phyloP scores from a whole-genome alignment of 345 rosid genomes.

The Eucalyptus sideroxylon region DNA sequence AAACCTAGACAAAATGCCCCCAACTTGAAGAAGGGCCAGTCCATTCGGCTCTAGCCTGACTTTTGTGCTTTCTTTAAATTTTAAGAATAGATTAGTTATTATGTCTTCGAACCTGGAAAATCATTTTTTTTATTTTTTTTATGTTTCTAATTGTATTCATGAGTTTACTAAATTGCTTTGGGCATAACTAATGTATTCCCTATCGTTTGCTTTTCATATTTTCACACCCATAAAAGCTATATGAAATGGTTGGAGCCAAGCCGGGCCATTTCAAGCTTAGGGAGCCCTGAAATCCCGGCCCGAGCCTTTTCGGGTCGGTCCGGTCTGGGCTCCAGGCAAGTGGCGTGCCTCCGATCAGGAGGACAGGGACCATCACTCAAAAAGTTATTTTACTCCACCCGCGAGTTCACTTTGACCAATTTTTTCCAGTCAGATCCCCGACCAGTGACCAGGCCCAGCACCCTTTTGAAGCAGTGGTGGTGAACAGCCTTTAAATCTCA shows the following conservation, averaged over 20 bases:
- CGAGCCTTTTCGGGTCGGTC: neutral
- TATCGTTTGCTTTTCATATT: neutral
- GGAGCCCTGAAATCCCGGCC: neutral
- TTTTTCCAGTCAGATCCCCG: neutral
- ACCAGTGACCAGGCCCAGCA: neutral
- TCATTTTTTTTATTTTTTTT: neutral
- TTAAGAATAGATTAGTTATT: neutral
- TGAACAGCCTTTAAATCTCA: neutral
- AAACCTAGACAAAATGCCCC: neutral
- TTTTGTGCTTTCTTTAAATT: neutral
- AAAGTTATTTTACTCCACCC: neutral
- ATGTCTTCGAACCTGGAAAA: rapidly evolving
- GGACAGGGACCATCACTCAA: neutral
- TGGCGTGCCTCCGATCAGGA: neutral
- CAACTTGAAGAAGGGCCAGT: neutral
- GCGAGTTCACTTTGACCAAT: neutral
- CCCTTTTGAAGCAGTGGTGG: neutral
- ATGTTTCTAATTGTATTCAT: neutral
- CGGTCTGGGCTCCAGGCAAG: neutral
- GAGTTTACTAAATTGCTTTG: neutral
- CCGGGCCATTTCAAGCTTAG: neutral
- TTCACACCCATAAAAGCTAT: neutral
- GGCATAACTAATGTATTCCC: neutral
- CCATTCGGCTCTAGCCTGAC: neutral
- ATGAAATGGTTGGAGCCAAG: neutral